Percentiles rank a stretch among this genome's conserved stretches.
These are phyloP conservation scores for Alternaria gansuensis DNA, from an alignment of 2,329 filamentous ascomycete genomes.

Conservation along the genomic window DNA sequence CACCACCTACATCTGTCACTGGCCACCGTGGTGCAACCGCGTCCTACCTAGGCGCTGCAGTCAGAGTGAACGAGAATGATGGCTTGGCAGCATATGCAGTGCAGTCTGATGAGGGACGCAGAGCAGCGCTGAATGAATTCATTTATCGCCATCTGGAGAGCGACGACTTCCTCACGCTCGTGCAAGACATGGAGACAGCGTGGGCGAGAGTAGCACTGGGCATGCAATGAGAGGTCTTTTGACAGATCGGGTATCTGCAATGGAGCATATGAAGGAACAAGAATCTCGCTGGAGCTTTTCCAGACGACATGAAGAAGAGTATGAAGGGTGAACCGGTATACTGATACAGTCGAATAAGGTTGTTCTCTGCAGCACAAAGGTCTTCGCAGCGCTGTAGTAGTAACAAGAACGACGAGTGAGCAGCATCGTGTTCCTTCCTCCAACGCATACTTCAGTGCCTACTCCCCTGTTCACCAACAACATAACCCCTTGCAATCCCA, in stretches of 20 bases:
- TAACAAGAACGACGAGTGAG: too few species aligned
- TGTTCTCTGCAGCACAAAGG: too few species aligned
- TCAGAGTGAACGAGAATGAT: slow-evolving; percentile 11
- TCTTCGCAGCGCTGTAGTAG: not conserved
- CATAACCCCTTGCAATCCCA: slow-evolving; percentile 89
- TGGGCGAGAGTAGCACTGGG: slow-evolving; percentile 53
- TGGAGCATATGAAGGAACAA: slow-evolving; percentile 9
- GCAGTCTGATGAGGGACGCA: slow-evolving; percentile 54
- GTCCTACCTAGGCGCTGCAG: not conserved
- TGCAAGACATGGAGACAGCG: slow-evolving; percentile 60
- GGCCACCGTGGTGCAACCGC: slow-evolving; percentile 1
- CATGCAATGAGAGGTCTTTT: slow-evolving; percentile 16
- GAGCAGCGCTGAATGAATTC: slow-evolving; percentile 59
- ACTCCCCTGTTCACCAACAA: slow-evolving; percentile 66
- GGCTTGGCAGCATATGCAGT: slow-evolving; percentile 48
- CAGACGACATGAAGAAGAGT: not conserved
- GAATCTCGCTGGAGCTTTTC: not conserved
- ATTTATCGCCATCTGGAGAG: slow-evolving; percentile 61
- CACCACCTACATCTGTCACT: slow-evolving; percentile 17
- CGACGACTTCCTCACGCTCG: slow-evolving; percentile 60
- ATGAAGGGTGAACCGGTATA: not conserved
- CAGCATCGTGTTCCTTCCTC: not conserved
- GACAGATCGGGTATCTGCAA: not conserved
- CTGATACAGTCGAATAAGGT: not conserved
- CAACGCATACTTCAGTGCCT: slow-evolving; percentile 30